A percentile compares a stretch with the other conserved stretches of the same genome.
Conservation (phyloP, 2,329 filamentous ascomycete genomes). For the Apiospora rasikravindrae region DNA sequence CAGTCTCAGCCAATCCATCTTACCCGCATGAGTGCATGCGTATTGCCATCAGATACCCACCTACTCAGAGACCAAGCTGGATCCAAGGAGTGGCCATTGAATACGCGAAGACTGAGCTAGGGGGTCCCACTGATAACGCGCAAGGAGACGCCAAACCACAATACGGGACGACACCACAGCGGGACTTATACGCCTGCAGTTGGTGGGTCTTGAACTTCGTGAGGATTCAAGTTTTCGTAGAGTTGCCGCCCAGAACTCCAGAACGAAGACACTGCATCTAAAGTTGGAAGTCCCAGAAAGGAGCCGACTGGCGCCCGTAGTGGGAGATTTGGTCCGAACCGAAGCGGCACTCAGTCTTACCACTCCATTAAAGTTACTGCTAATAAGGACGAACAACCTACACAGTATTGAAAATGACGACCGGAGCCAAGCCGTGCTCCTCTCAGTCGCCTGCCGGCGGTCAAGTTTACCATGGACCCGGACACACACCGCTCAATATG, state of each 20-base stretch:
- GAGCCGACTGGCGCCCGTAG: neutral
- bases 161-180: neutral
- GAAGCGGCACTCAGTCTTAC: neutral
- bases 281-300: neutral
- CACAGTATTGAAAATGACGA: neutral
- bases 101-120: neutral
- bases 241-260: neutral
- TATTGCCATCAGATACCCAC: neutral
- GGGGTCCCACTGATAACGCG: neutral
- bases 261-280: too few species aligned
- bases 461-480: neutral
- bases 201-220: neutral
- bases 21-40: neutral
- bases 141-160: neutral
- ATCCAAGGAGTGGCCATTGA: neutral
- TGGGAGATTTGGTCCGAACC: too few species aligned
- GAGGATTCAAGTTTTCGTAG: neutral
- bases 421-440: neutral
- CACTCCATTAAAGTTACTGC: neutral
- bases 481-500: neutral
- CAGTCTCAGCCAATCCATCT: neutral
- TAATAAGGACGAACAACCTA: neutral
- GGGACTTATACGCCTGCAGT: neutral
- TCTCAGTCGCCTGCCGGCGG: neutral
- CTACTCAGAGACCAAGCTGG: neutral